Evolutionary conservation across 192 early-diverging fungal species (phyloP).

Genomic region (Coemansia sp.): DNA sequence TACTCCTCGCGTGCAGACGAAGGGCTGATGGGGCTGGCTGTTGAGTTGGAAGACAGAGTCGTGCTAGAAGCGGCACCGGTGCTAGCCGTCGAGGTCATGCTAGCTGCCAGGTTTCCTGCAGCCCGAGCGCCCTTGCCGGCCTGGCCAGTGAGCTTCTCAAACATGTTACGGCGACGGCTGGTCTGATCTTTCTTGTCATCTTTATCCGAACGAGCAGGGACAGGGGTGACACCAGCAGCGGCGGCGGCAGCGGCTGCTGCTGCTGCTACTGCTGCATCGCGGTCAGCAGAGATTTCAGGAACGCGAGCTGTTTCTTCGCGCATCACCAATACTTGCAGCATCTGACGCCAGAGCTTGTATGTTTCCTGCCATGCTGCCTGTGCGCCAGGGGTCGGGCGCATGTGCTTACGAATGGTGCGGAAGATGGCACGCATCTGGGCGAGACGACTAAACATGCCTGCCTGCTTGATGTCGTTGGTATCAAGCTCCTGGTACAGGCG

Average conservation of each 20-base stretch:
- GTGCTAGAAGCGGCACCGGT: neutral
- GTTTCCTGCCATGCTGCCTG: constrained; percentile 58
- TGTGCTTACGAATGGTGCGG: constrained; percentile 55
- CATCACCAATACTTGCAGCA: constrained; percentile 55
- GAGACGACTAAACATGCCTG: constrained; percentile 47
- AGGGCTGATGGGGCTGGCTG: neutral
- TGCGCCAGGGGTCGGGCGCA: constrained; percentile 50
- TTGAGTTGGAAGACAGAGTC: constrained; percentile 3
- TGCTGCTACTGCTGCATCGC: constrained; percentile 15
- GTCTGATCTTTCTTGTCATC: constrained; percentile 34
- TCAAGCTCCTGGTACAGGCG: constrained; percentile 86
- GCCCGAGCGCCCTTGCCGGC: constrained; percentile 30
- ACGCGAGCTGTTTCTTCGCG: constrained; percentile 50
- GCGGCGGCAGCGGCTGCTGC: constrained; percentile 1
- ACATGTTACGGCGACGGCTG: constrained; percentile 47
- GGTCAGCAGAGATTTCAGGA: constrained; percentile 31
- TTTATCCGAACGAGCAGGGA: constrained; percentile 9
- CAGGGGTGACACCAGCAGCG: constrained; percentile 4
- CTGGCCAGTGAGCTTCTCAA: constrained; percentile 53
- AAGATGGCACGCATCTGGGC: constrained; percentile 56
- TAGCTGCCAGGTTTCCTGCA: constrained; percentile 1
- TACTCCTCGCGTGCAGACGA: constrained; percentile 14
- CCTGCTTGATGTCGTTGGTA: constrained; percentile 77
- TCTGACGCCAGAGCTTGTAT: constrained; percentile 58
- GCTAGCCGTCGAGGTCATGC: neutral